Base-by-base conservation (phyloP, 2,329 filamentous ascomycete species). In the Rhinocladiella similis region DNA sequence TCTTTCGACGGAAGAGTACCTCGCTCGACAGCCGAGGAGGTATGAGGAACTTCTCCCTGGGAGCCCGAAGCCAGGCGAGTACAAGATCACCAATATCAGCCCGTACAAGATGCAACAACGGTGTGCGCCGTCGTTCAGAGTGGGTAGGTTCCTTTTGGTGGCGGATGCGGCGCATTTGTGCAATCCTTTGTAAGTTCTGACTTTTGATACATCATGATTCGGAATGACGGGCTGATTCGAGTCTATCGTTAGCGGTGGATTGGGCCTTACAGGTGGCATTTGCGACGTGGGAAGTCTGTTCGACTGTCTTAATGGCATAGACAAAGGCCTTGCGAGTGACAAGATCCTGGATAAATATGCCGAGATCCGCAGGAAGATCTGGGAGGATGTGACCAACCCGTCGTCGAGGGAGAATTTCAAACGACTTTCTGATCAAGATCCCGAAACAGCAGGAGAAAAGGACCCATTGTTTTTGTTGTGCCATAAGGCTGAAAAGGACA, bases 31-130 rank as follows among this genome's bases (percentile, higher is more conserved):
- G 59, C 76, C 80, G 1, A 68, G 69, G 57, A 83, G 82, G 55
- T 87, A 80, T 64, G 75, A 80, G 57, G 68, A 75, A 35, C 83
- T 87, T 57, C 74, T 86, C 0, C 83, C 83, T 0, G 83, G 83
- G 0, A 74, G 82, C 53, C 83, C 83, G 0, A 80, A 81, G 57
- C 82, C 83, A 0, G 72, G 68, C 29, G 75, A 84, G 45, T 86
- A 86, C 70, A 76, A 78, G 13, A 67, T 86, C 19, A 69, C 80
- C 48, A 83, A 77, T 67, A 77, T 83, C 65, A 81, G 78, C 35
- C 83, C 83, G 0, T 86, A 86, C 69, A 79, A 76, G 59, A 78
- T 86, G 68, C 83, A 86, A 62, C 83, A 86, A 66, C 76, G 83
- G 5, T 83, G 82, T 60, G 82, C 82, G 3, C 73, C 76, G 2